These are phyloP conservation scores for Elsinoe fawcettii DNA, from an alignment of 2,329 filamentous ascomycete species.

Conservation along the genomic window DNA sequence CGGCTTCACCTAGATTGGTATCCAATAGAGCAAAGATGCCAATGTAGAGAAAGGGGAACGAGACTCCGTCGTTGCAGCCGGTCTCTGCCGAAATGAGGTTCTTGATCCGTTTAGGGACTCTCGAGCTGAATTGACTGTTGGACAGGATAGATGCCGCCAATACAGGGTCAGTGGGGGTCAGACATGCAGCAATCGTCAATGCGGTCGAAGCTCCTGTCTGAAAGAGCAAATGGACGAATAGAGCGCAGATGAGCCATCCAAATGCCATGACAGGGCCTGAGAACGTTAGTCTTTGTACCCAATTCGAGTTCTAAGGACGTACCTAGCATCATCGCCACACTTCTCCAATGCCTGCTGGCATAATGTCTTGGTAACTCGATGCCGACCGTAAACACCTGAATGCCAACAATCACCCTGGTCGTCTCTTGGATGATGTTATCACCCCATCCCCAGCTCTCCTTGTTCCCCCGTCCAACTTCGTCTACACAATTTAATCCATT, in stretches of 20 bases:
- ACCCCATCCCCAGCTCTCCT: constrained; percentile 35
- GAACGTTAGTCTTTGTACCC: neutral
- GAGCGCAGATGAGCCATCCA: constrained; percentile 41
- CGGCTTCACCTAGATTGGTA: constrained; percentile 30
- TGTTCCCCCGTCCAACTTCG: constrained; percentile 14
- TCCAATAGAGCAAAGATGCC: constrained; percentile 41
- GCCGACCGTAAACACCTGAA: constrained; percentile 34
- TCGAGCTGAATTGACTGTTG: constrained; percentile 45
- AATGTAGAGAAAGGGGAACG: constrained; percentile 51
- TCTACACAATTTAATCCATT: constrained; percentile 23
- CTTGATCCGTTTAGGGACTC: constrained; percentile 45
- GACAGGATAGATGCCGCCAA: constrained; percentile 47
- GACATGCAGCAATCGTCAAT: constrained; percentile 46
- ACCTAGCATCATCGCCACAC: constrained; percentile 39
- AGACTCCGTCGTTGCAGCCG: constrained; percentile 50
- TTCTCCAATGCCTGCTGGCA: constrained; percentile 46
- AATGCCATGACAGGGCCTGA: constrained; percentile 45
- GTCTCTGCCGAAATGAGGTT: constrained; percentile 48
- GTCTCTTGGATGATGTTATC: constrained; percentile 36
- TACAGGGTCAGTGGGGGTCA: constrained; percentile 52
- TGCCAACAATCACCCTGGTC: constrained; percentile 40
- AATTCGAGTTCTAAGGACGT: neutral
- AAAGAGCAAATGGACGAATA: constrained; percentile 43
- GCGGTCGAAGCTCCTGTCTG: constrained; percentile 39
- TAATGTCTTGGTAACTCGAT: constrained; percentile 37